phyloP scores from a whole-genome alignment of 2,329 filamentous ascomycete species.

The Blastomyces gilchristii region DNA sequence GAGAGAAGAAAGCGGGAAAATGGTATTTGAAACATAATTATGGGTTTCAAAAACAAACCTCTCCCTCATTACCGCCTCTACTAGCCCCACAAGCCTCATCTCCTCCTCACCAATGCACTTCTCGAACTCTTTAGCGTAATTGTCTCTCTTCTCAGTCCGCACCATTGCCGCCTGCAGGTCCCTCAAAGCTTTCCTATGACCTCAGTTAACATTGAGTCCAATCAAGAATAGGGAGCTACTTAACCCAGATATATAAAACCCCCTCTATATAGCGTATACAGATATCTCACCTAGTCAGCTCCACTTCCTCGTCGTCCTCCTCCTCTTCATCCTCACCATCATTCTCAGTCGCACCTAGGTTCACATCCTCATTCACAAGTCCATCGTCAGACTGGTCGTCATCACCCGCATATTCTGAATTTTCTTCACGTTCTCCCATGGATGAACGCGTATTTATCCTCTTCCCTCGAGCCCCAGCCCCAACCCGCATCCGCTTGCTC shows the following conservation, averaged over 20 bases:
- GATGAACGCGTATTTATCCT: not conserved
- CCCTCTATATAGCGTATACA: not conserved
- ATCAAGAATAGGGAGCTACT: not conserved
- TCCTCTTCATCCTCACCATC: constrained; percentile 3
- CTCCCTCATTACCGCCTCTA: constrained; percentile 11
- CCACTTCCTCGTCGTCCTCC: constrained; percentile 8
- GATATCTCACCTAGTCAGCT: constrained; percentile 12
- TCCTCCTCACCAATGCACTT: constrained; percentile 14
- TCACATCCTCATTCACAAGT: not conserved
- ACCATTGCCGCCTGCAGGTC: constrained; percentile 14
- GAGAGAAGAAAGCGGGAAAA: not conserved
- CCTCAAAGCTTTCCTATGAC: constrained; percentile 12
- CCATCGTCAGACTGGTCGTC: not conserved
- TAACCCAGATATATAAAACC: not conserved
- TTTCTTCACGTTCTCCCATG: not conserved
- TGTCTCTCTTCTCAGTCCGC: constrained; percentile 15
- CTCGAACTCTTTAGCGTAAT: constrained; percentile 15
- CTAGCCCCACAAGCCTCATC: constrained; percentile 11
- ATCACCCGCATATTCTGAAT: not conserved
- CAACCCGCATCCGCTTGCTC: not conserved
- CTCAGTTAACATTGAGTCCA: not conserved
- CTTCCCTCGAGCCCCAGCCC: not conserved
- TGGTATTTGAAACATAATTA: not conserved
- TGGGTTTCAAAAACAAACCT: constrained; percentile 10
- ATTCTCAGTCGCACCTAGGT: not conserved